Evolutionary conservation across 208 protist species (phyloP), one percentile per base, ranked within the genome.

Genomic region (Sergeia podlipaevii): DNA sequence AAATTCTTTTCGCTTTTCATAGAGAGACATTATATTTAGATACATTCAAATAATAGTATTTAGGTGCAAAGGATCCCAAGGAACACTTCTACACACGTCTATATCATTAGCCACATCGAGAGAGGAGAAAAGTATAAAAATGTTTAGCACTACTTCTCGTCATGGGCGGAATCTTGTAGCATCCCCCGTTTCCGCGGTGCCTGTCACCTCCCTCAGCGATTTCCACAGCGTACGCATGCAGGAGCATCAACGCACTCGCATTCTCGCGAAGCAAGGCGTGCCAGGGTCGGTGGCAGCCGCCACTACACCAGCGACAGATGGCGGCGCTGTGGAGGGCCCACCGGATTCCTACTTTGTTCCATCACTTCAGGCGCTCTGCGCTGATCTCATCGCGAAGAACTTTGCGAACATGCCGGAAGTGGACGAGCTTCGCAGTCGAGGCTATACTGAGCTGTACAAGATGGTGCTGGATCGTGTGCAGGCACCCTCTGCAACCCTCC

Each of bases 281-380:
- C 49, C 46, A 11, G 58, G 73, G 51, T 41, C 64, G 13, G n/a
- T n/a, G n/a, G n/a, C n/a, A n/a, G n/a, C n/a, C n/a, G n/a, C n/a
- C n/a, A n/a, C n/a, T n/a, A n/a, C 23, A 28, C 20, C 17, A 4
- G 13, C 27, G 4, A 37, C 51, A 72, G 39, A 62, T 65, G 17
- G 29, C 44, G 0, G 21, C 59, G 0, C n/a, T n/a, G n/a, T n/a
- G n/a, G n/a, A n/a, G n/a, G n/a, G n/a, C n/a, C n/a, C n/a, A n/a
- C n/a, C n/a, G n/a, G n/a, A n/a, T n/a, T 81, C 85, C 1, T 91
- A 85, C 69, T 96, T 96, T 72, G 74, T 85, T n/a, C 74, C 81
- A 5, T 80, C 76, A 1, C 71, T 96, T 23, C 73, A 89, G 49
- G 51, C 71, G 30, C 57, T 93, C 38, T 89, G 80, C 18, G 80